A percentile compares a stretch with the other conserved stretches of the same genome.
phyloP scores from a whole-genome alignment of 768 basidiomycete genomes.

The Naganishia antarctica region DNA sequence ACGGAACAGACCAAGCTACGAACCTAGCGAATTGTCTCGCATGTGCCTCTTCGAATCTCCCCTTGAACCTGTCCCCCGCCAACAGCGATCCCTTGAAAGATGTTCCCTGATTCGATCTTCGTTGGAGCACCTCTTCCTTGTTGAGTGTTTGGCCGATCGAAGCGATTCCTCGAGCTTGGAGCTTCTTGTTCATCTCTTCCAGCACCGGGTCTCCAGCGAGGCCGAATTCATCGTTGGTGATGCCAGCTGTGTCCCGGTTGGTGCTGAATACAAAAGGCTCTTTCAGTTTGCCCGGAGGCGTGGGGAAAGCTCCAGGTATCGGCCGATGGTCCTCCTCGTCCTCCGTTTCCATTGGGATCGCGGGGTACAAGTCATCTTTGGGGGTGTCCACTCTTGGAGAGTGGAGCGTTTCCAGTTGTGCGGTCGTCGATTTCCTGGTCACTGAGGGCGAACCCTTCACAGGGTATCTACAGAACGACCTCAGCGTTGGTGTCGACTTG shows the following conservation, averaged over 20 bases:
- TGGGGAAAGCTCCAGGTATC: constrained; percentile 12
- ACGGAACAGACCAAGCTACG: constrained; percentile 9
- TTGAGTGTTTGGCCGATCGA: constrained; percentile 33
- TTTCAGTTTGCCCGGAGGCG: background rate
- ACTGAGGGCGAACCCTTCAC: background rate
- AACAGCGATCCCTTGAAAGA: background rate
- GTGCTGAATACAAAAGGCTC: constrained; percentile 12
- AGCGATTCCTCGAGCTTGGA: constrained; percentile 31
- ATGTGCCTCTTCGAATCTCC: constrained; percentile 42
- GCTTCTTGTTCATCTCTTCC: constrained; percentile 42
- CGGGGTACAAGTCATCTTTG: background rate
- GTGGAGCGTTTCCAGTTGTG: background rate
- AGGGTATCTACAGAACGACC: constrained; percentile 8
- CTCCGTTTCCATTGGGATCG: background rate
- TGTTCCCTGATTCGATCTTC: constrained; percentile 33
- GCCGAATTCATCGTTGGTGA: constrained; percentile 38
- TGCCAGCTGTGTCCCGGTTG: background rate
- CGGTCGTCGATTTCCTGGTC: too few species aligned
- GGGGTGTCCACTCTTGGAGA: background rate
- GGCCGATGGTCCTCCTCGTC: background rate
- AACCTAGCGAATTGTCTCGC: constrained; percentile 44
- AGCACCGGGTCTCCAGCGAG: constrained; percentile 37
- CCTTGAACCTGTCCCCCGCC: constrained; percentile 25
- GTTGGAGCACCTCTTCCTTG: constrained; percentile 34
- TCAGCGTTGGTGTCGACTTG: background rate